Conservation (phyloP, 2,329 filamentous ascomycete genomes). For the Sporothrix protearum region DNA sequence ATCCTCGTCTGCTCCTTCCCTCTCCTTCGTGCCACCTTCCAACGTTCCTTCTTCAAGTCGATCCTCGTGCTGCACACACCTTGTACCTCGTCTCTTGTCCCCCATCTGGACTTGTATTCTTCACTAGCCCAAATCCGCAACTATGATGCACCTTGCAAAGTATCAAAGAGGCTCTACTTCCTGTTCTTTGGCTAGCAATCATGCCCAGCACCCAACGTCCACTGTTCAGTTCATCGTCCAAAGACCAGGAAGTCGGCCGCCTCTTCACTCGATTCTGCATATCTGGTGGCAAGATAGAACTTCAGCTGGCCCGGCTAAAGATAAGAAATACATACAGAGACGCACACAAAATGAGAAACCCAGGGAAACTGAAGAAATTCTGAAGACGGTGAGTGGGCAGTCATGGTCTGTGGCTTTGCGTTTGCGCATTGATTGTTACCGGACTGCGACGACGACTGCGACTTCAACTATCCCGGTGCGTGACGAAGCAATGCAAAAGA, state of each 20-base stretch:
- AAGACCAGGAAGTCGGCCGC: slow-evolving; percentile 9
- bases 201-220: background rate
- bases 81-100: background rate
- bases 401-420: background rate
- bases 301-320: slow-evolving; percentile 9
- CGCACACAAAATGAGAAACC: background rate
- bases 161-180: background rate
- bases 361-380: background rate
- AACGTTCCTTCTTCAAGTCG: slow-evolving; percentile 3
- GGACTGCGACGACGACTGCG: background rate
- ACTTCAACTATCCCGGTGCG: background rate
- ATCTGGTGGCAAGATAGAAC: background rate
- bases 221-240: background rate
- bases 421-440: background rate
- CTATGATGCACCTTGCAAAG: background rate
- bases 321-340: slow-evolving; percentile 12
- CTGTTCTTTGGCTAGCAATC: background rate
- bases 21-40: background rate
- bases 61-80: slow-evolving; percentile 1
- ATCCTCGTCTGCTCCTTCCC: background rate
- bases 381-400: background rate
- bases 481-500: background rate
- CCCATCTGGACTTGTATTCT: background rate
- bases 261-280: background rate
- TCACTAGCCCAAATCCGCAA: background rate